Percentiles rank a stretch among this genome's conserved stretches.
phyloP scores from a whole-genome alignment of 73 alveolate species.

The Uronychia binucleata region DNA sequence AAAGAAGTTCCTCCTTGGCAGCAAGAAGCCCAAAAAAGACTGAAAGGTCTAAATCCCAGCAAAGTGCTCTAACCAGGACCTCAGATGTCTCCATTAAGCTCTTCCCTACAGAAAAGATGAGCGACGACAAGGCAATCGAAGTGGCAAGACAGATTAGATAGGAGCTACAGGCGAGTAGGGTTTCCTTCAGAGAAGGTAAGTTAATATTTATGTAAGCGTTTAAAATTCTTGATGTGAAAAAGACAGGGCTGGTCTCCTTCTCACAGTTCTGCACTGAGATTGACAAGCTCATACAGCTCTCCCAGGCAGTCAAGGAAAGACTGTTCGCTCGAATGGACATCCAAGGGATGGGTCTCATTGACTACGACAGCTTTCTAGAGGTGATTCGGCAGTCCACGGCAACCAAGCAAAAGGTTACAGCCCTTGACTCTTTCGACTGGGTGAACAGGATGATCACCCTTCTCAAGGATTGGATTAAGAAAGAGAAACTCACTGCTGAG shows the following conservation, averaged over 20 bases:
- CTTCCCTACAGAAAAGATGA: conserved; percentile 22
- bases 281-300: conserved; percentile 58
- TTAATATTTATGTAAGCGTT: conserved; percentile 58
- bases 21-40: conserved; percentile 17
- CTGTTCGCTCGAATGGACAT: conserved; percentile 88
- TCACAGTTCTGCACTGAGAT: conserved; percentile 74
- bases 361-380: conserved; percentile 69
- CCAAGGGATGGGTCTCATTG: conserved; percentile 79
- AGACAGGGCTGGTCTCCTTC: conserved; percentile 77
- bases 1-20: neutral
- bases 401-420: conserved; percentile 3
- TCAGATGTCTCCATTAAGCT: conserved; percentile 59
- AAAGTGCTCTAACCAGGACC: conserved; percentile 54
- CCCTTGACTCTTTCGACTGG: conserved; percentile 85
- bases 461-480: conserved; percentile 79
- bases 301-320: conserved; percentile 81
- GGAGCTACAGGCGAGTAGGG: conserved; percentile 38
- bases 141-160: conserved; percentile 39
- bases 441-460: conserved; percentile 69
- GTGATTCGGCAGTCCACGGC: conserved; percentile 63
- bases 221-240: conserved; percentile 55
- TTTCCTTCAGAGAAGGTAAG: conserved; percentile 55
- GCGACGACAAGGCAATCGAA: conserved; percentile 43
- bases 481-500: conserved; percentile 72
- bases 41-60: neutral